Conservation (phyloP, 305 asterid genomes). For the Fraxinus floribunda region DNA sequence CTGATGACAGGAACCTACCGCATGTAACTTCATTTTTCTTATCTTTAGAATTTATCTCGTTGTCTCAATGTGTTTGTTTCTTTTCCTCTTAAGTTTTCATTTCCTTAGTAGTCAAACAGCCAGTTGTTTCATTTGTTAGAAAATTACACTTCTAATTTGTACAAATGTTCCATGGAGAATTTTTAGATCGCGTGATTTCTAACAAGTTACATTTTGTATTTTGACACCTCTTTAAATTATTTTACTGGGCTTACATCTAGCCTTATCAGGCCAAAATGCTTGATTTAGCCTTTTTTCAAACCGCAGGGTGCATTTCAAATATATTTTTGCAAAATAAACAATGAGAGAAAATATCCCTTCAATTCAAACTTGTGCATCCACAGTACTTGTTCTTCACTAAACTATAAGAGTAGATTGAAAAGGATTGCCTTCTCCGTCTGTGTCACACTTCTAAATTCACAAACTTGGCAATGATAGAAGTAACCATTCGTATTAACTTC, state of each 20-base stretch:
- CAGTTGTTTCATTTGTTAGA: not conserved
- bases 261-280: not conserved
- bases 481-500: not conserved
- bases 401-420: not conserved
- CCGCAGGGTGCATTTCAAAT: not conserved
- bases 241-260: not conserved
- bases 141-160: not conserved
- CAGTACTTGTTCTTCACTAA: not conserved
- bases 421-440: not conserved
- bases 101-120: not conserved
- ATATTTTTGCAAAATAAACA: not conserved
- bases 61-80: not conserved
- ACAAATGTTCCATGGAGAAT: not conserved
- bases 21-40: not conserved
- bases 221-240: not conserved
- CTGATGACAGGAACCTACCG: not conserved
- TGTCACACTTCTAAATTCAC: not conserved
- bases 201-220: not conserved
- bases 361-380: constrained; percentile 1
- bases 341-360: not conserved
- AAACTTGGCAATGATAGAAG: not conserved
- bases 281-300: not conserved
- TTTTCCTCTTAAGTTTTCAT: not conserved
- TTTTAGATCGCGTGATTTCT: not conserved
- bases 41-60: not conserved